Percentiles rank a stretch among this genome's conserved stretches.
Evolutionary conservation across 305 asterid genomes (phyloP).

Genomic region (Nicotiana rustica): DNA sequence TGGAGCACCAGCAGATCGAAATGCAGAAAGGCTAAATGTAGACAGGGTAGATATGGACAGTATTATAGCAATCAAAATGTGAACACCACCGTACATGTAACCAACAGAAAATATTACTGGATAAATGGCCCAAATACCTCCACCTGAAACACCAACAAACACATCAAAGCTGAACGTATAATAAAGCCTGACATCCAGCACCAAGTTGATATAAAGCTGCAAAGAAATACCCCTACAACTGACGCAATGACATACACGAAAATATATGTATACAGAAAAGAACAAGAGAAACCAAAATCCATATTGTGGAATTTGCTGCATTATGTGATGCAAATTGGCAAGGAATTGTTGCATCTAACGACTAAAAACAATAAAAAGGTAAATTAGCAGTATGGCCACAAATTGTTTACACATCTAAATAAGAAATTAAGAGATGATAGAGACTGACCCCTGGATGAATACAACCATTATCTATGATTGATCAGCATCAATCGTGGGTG

Average conservation of each 20-base stretch:
- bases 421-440: not conserved
- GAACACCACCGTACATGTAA: slow-evolving; percentile 58
- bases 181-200: slow-evolving; percentile 21
- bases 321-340: not conserved
- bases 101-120: slow-evolving; percentile 72
- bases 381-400: not conserved
- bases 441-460: no score
- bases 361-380: not conserved
- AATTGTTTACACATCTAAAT: not conserved
- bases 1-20: slow-evolving; percentile 80
- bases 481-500: no score
- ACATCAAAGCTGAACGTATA: slow-evolving; percentile 9
- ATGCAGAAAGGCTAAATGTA: slow-evolving; percentile 71
- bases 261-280: not conserved
- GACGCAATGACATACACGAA: not conserved
- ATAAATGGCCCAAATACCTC: slow-evolving; percentile 81
- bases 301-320: not conserved
- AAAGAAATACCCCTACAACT: not conserved
- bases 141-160: slow-evolving; percentile 65
- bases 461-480: no score
- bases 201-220: not conserved
- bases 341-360: not conserved
- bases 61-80: slow-evolving; percentile 49
- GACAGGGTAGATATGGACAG: slow-evolving; percentile 69
- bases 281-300: not conserved